These are phyloP conservation scores for Avicennia marina DNA, from an alignment of 257 asterid genomes.

Conservation along the genomic window DNA sequence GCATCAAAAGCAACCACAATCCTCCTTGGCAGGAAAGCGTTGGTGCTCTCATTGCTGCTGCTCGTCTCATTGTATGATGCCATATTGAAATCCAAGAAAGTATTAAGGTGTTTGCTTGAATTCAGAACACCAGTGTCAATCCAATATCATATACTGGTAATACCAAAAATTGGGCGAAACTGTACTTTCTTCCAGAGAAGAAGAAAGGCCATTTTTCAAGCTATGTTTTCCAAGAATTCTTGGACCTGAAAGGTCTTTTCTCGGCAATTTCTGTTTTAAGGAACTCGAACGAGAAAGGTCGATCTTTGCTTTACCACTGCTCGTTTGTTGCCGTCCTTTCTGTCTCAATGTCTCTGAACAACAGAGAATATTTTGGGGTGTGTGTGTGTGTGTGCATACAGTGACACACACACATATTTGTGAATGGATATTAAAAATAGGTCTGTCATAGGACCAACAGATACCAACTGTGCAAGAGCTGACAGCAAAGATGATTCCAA, in stretches of 20 bases:
- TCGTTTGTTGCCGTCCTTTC: neutral
- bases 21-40: constrained; percentile 36
- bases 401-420: too few species aligned
- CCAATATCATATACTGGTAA: too few species aligned
- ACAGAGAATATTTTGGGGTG: too few species aligned
- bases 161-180: too few species aligned
- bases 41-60: constrained; percentile 13
- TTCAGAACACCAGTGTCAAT: neutral
- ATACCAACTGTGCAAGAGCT: constrained; percentile 3
- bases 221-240: neutral
- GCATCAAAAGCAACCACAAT: constrained; percentile 64
- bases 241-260: neutral
- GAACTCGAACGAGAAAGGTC: neutral
- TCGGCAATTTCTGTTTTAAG: neutral
- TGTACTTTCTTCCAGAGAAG: neutral
- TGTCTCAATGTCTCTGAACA: too few species aligned
- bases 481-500: constrained; percentile 16
- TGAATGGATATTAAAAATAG: too few species aligned
- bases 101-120: neutral
- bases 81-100: constrained; percentile 22
- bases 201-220: neutral
- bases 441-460: neutral
- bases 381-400: too few species aligned
- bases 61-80: constrained; percentile 24
- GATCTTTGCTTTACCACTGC: too few species aligned